These are phyloP conservation scores for Cerrena zonata DNA, from an alignment of 1,284 basidiomycete species.

Conservation along the genomic window DNA sequence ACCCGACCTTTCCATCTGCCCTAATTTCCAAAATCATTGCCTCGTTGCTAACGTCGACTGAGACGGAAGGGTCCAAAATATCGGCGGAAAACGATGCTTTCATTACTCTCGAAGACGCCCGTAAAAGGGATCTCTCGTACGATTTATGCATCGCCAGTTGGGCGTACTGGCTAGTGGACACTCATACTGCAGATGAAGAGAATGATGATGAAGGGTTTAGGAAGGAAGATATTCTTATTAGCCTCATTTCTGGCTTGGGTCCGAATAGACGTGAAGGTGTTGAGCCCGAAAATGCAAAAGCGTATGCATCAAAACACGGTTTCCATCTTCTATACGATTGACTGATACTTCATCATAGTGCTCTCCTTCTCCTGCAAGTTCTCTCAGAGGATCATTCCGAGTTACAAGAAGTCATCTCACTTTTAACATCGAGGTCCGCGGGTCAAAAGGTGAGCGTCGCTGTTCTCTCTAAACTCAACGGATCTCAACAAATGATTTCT, in stretches of 20 bases:
- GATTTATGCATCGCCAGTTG: slow-evolving; percentile 60
- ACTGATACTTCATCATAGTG: slow-evolving; percentile 22
- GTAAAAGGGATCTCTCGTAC: slow-evolving; percentile 37
- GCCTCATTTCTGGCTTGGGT: slow-evolving; percentile 45
- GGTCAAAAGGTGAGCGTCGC: neutral
- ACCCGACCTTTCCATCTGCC: slow-evolving; percentile 47
- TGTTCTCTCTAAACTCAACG: no score
- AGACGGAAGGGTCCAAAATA: slow-evolving; percentile 7
- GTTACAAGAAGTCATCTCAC: slow-evolving; percentile 29
- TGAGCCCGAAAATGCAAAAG: slow-evolving; percentile 25
- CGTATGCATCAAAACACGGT: no score
- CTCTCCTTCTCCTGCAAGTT: slow-evolving; percentile 33
- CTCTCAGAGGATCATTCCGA: slow-evolving; percentile 33
- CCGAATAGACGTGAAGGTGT: slow-evolving; percentile 25
- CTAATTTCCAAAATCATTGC: slow-evolving; percentile 50
- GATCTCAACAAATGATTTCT: neutral
- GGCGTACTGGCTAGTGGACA: slow-evolving; percentile 54
- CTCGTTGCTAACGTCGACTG: slow-evolving; percentile 13
- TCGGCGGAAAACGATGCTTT: neutral
- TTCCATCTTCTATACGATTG: slow-evolving; percentile 3
- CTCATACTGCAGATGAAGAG: slow-evolving; percentile 26
- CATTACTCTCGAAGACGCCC: neutral
- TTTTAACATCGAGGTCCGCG: slow-evolving; percentile 11
- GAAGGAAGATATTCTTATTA: slow-evolving; percentile 38
- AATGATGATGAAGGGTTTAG: slow-evolving; percentile 28